Base-by-base conservation (phyloP, 495 filamentous ascomycete species). In the Aspergillus ostianus region DNA sequence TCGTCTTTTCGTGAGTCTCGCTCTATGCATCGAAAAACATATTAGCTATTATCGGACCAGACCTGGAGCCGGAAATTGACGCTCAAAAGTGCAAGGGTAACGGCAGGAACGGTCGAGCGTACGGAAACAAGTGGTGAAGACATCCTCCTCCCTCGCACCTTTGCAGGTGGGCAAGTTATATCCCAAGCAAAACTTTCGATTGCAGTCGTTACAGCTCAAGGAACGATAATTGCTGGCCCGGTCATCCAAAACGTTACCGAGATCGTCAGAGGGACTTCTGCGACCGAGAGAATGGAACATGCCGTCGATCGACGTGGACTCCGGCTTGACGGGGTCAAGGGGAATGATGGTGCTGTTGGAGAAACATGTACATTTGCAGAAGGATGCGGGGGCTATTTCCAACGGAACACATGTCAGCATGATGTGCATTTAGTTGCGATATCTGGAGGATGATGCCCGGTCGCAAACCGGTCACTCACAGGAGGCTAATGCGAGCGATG, bases 341-440 rank as follows among this genome's bases (percentile, higher is more conserved):
- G 78, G 70, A 69, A 98, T 96, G 61, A 98, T 92, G 57, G 90
- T 96, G 79, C 85, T 90, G 77, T 97, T 96, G 55, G 84, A 84
- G 79, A 89, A 89, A 77, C 94, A 98, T 57, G 89, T 96, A 75
- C 94, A 98, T 88, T 97, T 98, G 86, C 94, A 98, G 78, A 97
- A 98, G 36, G 91, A 90, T 21, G 89, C 89, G 18, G 91, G 77
- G n/a, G 71, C 77, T 80, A 67, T 49, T 50, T 57, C 51, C 8
- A 46, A 51, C 10, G 18, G 9, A 3, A 18, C 41, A 32, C n/a
- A 41, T 15, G 36, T 41, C 26, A 52, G 19, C 17, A 15, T 15
- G 13, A 9, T 7, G 17, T n/a, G 20, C 8, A 52, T 4, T 1
- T 52, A 30, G 17, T 6, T 8, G 21, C 50, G 13, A n/a, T 23